Base-by-base conservation (phyloP, 2,329 filamentous ascomycete genomes). In the Xylaria arbuscula region DNA sequence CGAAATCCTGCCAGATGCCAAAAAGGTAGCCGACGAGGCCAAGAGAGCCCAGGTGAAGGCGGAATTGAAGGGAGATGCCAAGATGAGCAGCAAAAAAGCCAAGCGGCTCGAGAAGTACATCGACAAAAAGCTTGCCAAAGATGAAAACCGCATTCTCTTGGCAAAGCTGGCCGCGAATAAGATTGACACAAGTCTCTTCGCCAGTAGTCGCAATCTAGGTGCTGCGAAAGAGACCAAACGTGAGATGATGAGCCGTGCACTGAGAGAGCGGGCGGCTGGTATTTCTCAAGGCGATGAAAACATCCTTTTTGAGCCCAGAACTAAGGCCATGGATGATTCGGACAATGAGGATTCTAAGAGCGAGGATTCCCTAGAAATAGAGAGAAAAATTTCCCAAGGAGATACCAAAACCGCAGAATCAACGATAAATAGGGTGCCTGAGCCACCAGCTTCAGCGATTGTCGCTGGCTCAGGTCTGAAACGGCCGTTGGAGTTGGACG, bases 61-160 rank as follows among this genome's bases (percentile, higher is more conserved):
- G 24, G 84, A 89, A 70, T 76, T 90, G 64, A 82, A 80, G 64
- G 78, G 83, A 28, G 82, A 87, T 61, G 85, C 78, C 53, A 89
- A 89, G 75, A 83, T 90, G 77, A 89, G 83, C 75, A 83, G 87
- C 68, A 90, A 91, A 76, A 91, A 91, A 78, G 87, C 88, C 6
- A 90, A 91, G 80, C 84, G 89, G 1, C 77, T 91, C 47, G 89
- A 90, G 70, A 91, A 91, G 76, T 91, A 90, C 77, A 89, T 91
- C 72, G 94, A 98, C 76, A 96, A 88, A 67, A 99, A 99, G 85
- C 84, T 99, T 54, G 92, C 90, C 80, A 98, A 97, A 80, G 96
- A 99, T 77, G 95, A 98, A 80, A 97, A 93, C 76, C 85, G 93
- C 34, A 92, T 90, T 65, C 83, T 99, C 36, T 85, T 98, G 74